Evolutionary conservation across 768 basidiomycete genomes (phyloP).

Genomic region (Amanita pseudoporphyria): DNA sequence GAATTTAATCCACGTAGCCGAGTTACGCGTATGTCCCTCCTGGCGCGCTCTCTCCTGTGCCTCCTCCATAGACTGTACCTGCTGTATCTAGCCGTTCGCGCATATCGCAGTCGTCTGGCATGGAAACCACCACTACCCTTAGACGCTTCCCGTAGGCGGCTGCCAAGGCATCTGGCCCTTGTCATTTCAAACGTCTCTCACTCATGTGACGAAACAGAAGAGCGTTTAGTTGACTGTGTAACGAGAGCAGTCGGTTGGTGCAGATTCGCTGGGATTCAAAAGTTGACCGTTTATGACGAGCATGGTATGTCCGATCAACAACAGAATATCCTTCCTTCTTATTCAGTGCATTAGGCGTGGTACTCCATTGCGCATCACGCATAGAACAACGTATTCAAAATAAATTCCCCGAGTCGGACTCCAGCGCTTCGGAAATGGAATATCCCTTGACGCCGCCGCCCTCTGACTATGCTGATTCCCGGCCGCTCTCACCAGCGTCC

Average conservation of each 20-base stretch:
- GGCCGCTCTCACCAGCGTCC: slow-evolving; percentile 45
- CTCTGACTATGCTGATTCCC: slow-evolving; percentile 62
- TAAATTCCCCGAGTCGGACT: slow-evolving; percentile 18
- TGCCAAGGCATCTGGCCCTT: slow-evolving; percentile 59
- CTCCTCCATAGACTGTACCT: slow-evolving; percentile 37
- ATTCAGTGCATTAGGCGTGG: slow-evolving; percentile 24
- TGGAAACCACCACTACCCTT: slow-evolving; percentile 37
- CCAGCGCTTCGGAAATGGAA: slow-evolving; percentile 46
- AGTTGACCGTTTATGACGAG: slow-evolving; percentile 65
- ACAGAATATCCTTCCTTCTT: not conserved
- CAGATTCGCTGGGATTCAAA: slow-evolving; percentile 45
- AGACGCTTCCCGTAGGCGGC: slow-evolving; percentile 38
- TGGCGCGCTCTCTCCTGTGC: slow-evolving; percentile 38
- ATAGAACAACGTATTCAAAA: slow-evolving; percentile 30
- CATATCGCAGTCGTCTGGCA: slow-evolving; percentile 29
- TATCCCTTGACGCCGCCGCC: slow-evolving; percentile 74
- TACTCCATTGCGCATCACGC: slow-evolving; percentile 28
- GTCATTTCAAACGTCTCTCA: slow-evolving; percentile 37
- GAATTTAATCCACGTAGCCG: not conserved
- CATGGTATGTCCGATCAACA: slow-evolving; percentile 38
- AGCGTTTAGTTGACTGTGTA: slow-evolving; percentile 42
- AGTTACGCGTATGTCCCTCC: slow-evolving; percentile 30
- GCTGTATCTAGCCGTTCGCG: slow-evolving; percentile 38
- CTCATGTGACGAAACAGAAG: slow-evolving; percentile 26
- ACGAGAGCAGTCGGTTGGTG: slow-evolving; percentile 52